A percentile compares a stretch with the other conserved stretches of the same genome.
phyloP scores from a whole-genome alignment of 371 early-diverging fungal species.

The Fennellomyces sp. region DNA sequence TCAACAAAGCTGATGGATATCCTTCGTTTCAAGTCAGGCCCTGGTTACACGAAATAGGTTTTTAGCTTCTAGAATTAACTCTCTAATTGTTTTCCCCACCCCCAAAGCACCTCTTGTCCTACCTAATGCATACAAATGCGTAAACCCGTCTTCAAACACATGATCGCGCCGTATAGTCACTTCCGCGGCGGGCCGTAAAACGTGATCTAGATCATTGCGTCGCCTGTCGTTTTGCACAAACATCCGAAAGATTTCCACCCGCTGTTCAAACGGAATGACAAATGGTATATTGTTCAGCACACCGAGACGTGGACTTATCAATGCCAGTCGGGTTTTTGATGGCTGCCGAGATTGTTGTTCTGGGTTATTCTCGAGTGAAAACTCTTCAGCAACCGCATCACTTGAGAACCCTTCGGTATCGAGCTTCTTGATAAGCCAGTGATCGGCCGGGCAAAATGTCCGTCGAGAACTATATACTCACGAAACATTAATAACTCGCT shows the following conservation, averaged over 20 bases:
- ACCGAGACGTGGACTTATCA: constrained; percentile 68
- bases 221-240: constrained; percentile 73
- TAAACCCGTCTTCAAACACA: constrained; percentile 91
- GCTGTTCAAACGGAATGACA: constrained; percentile 86
- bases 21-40: constrained; percentile 65
- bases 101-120: neutral
- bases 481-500: neutral
- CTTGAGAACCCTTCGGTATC: constrained; percentile 70
- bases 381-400: constrained; percentile 63
- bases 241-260: constrained; percentile 85
- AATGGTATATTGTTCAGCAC: constrained; percentile 87
- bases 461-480: constrained; percentile 58
- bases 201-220: constrained; percentile 26
- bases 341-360: constrained; percentile 28
- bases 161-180: constrained; percentile 74
- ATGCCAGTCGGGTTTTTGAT: constrained; percentile 39
- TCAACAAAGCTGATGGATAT: constrained; percentile 87
- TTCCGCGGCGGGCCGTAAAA: constrained; percentile 26
- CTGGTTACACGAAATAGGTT: constrained; percentile 15
- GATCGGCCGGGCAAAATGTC: constrained; percentile 66
- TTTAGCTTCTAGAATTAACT: neutral
- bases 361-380: constrained; percentile 33
- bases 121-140: constrained; percentile 63
- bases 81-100: neutral
- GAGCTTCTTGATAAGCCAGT: constrained; percentile 76